Evolutionary conservation across 2,329 filamentous ascomycete genomes (phyloP).

Genomic region (Curvularia eragrostidis): DNA sequence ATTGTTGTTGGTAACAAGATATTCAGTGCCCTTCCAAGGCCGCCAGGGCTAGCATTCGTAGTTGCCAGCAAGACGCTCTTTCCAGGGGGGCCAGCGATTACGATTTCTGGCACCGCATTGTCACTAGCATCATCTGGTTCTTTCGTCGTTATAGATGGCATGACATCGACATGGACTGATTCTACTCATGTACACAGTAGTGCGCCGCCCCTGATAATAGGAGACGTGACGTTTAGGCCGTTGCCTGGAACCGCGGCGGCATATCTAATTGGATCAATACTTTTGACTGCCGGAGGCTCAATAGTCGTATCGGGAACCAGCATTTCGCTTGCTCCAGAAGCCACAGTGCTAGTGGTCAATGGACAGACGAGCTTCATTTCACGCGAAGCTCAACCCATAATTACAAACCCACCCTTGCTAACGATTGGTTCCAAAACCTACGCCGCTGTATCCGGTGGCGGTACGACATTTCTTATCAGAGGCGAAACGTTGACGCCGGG

Average conservation of each 20-base stretch:
- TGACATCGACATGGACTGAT: constrained; percentile 45
- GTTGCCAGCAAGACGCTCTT: constrained; percentile 49
- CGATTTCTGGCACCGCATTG: constrained; percentile 42
- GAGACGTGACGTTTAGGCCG: constrained; percentile 36
- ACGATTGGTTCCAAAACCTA: constrained; percentile 43
- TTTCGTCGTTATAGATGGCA: constrained; percentile 44
- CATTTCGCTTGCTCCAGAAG: constrained; percentile 40
- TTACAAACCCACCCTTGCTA: constrained; percentile 40
- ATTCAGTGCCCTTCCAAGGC: constrained; percentile 15
- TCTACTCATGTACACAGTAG: constrained; percentile 29
- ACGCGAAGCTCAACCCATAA: constrained; percentile 24
- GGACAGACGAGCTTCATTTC: constrained; percentile 41
- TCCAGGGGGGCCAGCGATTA: constrained; percentile 44
- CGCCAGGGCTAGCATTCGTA: constrained; percentile 34
- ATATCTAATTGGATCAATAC: constrained; percentile 47
- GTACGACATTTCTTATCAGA: constrained; percentile 47
- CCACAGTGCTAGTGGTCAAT: constrained; percentile 42
- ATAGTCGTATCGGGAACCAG: constrained; percentile 38
- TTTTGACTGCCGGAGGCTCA: constrained; percentile 50
- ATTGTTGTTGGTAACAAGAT: constrained; percentile 28
- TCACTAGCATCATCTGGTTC: constrained; percentile 42
- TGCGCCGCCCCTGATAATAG: constrained; percentile 42
- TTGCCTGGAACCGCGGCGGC: constrained; percentile 41
- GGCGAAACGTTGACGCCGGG: constrained; percentile 51
- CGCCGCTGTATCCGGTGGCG: constrained; percentile 33